Conservation (phyloP, 2,329 filamentous ascomycete genomes). For the Xenoacremonium recifei region DNA sequence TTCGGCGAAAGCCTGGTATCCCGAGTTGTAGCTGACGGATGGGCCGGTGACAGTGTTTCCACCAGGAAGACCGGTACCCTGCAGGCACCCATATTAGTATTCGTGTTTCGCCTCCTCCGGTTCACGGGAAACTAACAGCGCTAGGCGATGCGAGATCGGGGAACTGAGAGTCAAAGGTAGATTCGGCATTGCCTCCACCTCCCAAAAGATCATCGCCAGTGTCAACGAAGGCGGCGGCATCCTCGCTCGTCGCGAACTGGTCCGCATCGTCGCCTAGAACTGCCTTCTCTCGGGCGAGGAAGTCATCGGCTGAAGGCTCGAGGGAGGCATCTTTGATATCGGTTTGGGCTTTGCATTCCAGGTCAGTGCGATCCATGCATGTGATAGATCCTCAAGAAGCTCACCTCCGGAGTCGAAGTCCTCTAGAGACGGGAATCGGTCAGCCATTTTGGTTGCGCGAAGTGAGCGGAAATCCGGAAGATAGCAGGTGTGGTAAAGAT, state of each 20-base stretch:
- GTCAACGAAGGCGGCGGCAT: slow-evolving; percentile 64
- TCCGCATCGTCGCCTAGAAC: slow-evolving; percentile 88
- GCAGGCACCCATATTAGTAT: slow-evolving; percentile 1
- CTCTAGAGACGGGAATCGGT: slow-evolving; percentile 76
- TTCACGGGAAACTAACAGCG: slow-evolving; percentile 27
- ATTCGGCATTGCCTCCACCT: slow-evolving; percentile 54
- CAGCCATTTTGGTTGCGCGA: slow-evolving; percentile 57
- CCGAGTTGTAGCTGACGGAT: slow-evolving; percentile 61
- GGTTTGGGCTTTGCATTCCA: slow-evolving; percentile 59
- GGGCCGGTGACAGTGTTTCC: slow-evolving; percentile 66
- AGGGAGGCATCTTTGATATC: slow-evolving; percentile 58
- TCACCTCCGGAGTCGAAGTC: slow-evolving; percentile 69
- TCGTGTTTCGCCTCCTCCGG: too few relatives aligned
- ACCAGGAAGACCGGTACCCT: slow-evolving; percentile 32
- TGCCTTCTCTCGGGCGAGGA: slow-evolving; percentile 88
- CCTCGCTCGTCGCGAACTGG: slow-evolving; percentile 78
- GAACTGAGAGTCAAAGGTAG: slow-evolving; percentile 81
- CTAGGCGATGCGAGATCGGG: slow-evolving; percentile 64
- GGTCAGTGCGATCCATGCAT: slow-evolving; percentile 17
- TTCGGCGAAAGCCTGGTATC: slow-evolving; percentile 54
- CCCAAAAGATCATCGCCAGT: slow-evolving; percentile 71
- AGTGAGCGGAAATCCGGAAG: too few relatives aligned
- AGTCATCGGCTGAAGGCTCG: slow-evolving; percentile 70
- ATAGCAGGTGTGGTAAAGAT: too few relatives aligned
- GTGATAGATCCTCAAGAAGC: slow-evolving; percentile 22